phyloP scores from a whole-genome alignment of 2,329 filamentous ascomycete genomes.

The Fusarium siculi region DNA sequence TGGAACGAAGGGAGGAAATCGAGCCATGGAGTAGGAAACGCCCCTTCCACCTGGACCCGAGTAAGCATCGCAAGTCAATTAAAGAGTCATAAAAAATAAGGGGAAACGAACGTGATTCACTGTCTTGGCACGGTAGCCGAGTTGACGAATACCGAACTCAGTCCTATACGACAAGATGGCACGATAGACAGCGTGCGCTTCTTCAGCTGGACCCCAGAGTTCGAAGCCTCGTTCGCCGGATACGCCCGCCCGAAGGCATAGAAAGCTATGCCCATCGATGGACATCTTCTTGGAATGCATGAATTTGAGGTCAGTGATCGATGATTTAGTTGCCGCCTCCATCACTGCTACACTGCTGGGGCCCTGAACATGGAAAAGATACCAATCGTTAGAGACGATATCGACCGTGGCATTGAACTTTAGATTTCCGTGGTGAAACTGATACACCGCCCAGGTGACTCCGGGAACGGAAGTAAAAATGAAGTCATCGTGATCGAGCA shows the following conservation, averaged over 20 bases:
- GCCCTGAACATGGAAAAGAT: background rate
- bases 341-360: background rate
- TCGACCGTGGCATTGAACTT: background rate
- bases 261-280: background rate
- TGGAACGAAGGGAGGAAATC: background rate
- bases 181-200: background rate
- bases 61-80: background rate
- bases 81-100: background rate
- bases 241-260: background rate
- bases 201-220: background rate
- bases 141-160: background rate
- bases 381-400: background rate
- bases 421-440: background rate
- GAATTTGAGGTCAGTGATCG: accelerated
- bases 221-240: background rate
- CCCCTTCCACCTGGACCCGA: background rate
- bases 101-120: background rate
- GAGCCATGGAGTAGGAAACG: background rate
- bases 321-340: background rate
- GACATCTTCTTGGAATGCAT: background rate
- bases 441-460: background rate
- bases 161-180: background rate
- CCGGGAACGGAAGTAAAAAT: background rate
- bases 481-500: background rate
- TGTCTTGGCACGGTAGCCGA: background rate